Base-by-base conservation (phyloP, 352 stramenopile genomes). In the Globisporangium abappressorium region DNA sequence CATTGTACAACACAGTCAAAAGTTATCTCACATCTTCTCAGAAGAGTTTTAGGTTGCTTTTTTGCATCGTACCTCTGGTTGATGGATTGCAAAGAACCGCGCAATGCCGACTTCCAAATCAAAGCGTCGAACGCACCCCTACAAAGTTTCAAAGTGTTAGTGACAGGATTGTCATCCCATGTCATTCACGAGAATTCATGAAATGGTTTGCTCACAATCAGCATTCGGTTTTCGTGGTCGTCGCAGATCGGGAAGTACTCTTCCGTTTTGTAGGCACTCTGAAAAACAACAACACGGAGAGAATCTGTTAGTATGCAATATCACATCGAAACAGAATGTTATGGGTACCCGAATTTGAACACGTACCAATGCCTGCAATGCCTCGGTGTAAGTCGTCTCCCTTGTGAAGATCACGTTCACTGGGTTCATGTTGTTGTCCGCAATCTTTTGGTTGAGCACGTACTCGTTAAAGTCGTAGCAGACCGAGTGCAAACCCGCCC, bases 391-490 rank as follows among this genome's bases (percentile, higher is more conserved):
- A 5, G 87, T 92, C 18, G 85, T 92, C 30, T 92, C 82, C 49
- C 75, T 77, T 3, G 84, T 93, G 68, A 93, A 90, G 64, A 90
- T 72, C 5, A 77, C 69, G 18, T 72, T 81, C 20, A 82, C 69
- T 0, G 79, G 80, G 28, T 64, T 78, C 85, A 95, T 92, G 65
- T 92, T 79, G 64, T 88, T 76, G 24, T 88, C 80, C 0, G 85
- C 83, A 51, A 73, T 70, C 62, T 87, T 87, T 12, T 91, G 77
- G 55, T 74, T 90, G 65, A 93, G 73, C n/a, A 93, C 70, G 41
- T 89, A 79, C 58, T 92, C 85, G 53, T 90, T 91, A 46, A 92
- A 84, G 67, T 94, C 85, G 69, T 91, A 92, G 75, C 85, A 94
- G 24, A 93, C 84, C 2, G 85, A 86, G 60, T 92, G 81, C n/a